phyloP scores from a whole-genome alignment of 2,329 filamentous ascomycete genomes.

The Pseudopithomyces chartarum region DNA sequence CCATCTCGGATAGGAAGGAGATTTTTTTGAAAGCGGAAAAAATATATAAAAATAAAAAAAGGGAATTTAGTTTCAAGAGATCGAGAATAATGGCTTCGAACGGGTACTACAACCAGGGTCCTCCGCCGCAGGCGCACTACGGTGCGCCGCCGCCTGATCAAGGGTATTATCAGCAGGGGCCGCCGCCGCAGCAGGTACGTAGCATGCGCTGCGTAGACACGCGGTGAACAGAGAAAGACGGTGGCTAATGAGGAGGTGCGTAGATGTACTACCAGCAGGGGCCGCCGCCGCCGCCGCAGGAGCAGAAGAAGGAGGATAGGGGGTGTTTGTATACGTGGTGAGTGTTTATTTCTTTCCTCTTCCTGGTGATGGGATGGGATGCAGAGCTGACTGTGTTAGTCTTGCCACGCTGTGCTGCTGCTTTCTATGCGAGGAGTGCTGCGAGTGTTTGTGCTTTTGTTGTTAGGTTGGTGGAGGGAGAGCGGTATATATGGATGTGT shows the following conservation, averaged over 20 bases:
- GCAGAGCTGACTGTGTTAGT: constrained; percentile 16
- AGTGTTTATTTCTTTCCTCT: constrained; percentile 11
- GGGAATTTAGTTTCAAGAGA: no score
- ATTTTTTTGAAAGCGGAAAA: no score
- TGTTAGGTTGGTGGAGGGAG: constrained; percentile 27
- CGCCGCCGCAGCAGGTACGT: constrained; percentile 37
- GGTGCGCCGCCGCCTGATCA: constrained; percentile 27
- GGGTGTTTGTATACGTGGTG: constrained; percentile 40
- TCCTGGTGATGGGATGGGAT: background rate
- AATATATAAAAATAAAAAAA: no score
- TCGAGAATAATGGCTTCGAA: constrained; percentile 14
- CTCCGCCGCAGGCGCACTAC: constrained; percentile 16
- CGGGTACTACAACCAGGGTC: constrained; percentile 22
- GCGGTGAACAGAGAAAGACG: background rate
- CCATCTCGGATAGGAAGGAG: no score
- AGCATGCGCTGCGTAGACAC: no score
- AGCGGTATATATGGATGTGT: background rate
- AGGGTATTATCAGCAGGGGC: constrained; percentile 28
- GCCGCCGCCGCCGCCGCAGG: constrained; percentile 27
- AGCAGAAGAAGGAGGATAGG: constrained; percentile 37
- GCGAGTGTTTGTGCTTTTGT: constrained; percentile 42
- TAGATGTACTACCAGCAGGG: constrained; percentile 42
- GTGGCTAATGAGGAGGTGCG: background rate
- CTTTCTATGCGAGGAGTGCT: constrained; percentile 42
- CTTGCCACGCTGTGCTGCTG: constrained; percentile 44